Percentiles rank a stretch among this genome's conserved stretches.
Conservation (phyloP, 352 stramenopile species). For the Phytopythium oedochilum region DNA sequence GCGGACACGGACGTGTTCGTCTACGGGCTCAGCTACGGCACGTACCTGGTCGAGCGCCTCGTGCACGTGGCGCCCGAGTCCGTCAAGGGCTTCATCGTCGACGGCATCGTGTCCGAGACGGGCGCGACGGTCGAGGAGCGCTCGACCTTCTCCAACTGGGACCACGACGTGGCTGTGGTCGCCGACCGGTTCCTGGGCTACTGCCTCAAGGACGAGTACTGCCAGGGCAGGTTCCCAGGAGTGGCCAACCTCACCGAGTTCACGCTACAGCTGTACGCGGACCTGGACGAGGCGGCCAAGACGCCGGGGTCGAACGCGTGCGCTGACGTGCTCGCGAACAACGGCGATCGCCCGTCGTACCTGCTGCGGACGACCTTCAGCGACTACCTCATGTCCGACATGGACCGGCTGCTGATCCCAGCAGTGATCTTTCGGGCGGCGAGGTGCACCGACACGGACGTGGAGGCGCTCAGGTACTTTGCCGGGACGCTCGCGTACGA, state of each 20-base stretch:
- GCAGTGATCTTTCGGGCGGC: conserved; percentile 51
- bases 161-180: conserved; percentile 63
- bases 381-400: conserved; percentile 49
- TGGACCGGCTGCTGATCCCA: conserved; percentile 33
- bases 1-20: conserved; percentile 55
- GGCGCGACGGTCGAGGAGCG: conserved; percentile 41
- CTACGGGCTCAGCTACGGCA: conserved; percentile 79
- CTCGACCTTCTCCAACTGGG: conserved; percentile 79
- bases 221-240: conserved; percentile 55
- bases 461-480: conserved; percentile 31
- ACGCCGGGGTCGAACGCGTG: conserved; percentile 36
- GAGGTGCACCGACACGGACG: conserved; percentile 35
- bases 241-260: conserved; percentile 44
- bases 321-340: conserved; percentile 35
- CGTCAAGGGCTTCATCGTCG: conserved; percentile 48
- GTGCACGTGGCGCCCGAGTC: conserved; percentile 44
- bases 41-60: conserved; percentile 60
- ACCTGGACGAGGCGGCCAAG: conserved; percentile 42
- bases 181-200: conserved; percentile 47
- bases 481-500: conserved; percentile 11
- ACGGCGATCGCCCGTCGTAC: conserved; percentile 51
- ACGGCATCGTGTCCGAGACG: conserved; percentile 65
- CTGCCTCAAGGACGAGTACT: conserved; percentile 56
- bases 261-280: conserved; percentile 42
- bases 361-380: conserved; percentile 60